Evolutionary conservation across 192 early-diverging fungal species (phyloP).

Genomic region (Phycomyces blakesleeanus): DNA sequence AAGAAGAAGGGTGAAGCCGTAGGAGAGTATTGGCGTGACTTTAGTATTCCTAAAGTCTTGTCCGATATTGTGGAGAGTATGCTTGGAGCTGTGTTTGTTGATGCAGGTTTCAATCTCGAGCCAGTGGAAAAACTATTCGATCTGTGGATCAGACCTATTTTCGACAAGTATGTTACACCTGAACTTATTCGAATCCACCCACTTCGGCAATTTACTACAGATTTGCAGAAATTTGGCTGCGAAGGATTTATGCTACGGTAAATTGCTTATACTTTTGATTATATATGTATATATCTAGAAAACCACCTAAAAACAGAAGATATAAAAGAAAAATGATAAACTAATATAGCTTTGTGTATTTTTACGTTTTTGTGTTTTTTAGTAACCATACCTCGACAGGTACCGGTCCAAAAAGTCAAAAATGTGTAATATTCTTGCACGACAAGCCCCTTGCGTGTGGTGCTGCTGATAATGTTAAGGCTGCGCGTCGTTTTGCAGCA

Average conservation of each 20-base stretch:
- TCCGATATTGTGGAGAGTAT: conserved; percentile 89
- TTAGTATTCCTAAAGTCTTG: conserved; percentile 84
- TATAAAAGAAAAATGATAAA: neutral
- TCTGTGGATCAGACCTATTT: conserved; percentile 33
- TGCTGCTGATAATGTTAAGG: conserved; percentile 33
- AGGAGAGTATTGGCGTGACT: conserved; percentile 73
- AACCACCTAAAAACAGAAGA: neutral
- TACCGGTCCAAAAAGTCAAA: conserved; percentile 19
- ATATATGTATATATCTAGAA: neutral
- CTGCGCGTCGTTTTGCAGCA: conserved; percentile 40
- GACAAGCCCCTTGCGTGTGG: conserved; percentile 27
- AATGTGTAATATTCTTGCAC: conserved; percentile 43
- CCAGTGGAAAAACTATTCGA: conserved; percentile 42
- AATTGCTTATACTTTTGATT: too few relatives aligned
- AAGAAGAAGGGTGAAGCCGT: conserved; percentile 26
- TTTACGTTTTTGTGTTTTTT: conserved; percentile 1
- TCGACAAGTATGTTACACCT: conserved; percentile 41
- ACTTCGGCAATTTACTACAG: conserved; percentile 28
- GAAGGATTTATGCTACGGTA: conserved; percentile 37
- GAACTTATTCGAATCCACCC: conserved; percentile 48
- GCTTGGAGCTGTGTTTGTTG: conserved; percentile 82
- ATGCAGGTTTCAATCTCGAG: conserved; percentile 65
- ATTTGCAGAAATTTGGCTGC: conserved; percentile 44
- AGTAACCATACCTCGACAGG: conserved; percentile 33
- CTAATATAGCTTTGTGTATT: conserved; percentile 1